Evolutionary conservation across 2,329 filamentous ascomycete species (phyloP).

Genomic region (Aspergillus carbonarius): DNA sequence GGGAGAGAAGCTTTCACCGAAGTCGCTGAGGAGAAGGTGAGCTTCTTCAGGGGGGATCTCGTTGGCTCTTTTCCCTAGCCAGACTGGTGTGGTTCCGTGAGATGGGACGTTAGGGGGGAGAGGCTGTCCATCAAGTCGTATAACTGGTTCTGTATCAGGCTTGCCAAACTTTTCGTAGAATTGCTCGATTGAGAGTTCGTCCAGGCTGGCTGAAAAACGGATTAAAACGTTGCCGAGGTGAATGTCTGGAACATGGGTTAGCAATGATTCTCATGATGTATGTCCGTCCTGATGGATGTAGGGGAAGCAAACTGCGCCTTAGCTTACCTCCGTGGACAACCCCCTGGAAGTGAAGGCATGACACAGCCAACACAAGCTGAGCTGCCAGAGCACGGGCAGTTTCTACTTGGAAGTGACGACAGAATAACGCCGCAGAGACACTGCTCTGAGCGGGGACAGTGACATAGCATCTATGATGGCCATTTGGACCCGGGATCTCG

Average conservation of each 20-base stretch:
- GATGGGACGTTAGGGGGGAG: slow-evolving; percentile 20
- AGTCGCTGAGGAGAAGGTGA: not conserved
- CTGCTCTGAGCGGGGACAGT: not conserved
- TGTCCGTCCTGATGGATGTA: not conserved
- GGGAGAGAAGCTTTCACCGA: not conserved
- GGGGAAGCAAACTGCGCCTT: not conserved
- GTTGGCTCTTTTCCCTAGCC: not conserved
- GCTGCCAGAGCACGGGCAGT: slow-evolving; percentile 17
- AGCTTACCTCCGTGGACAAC: slow-evolving; percentile 25
- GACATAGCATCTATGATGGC: not conserved
- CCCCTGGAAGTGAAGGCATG: slow-evolving; percentile 22
- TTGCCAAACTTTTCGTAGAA: slow-evolving; percentile 16
- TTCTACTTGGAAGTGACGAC: not conserved
- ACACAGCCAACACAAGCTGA: slow-evolving; percentile 21
- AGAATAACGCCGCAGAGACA: not conserved
- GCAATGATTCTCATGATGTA: not conserved
- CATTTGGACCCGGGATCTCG: not conserved
- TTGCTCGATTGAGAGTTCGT: slow-evolving; percentile 17
- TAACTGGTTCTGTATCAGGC: slow-evolving; percentile 17
- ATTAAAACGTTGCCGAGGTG: slow-evolving; percentile 25
- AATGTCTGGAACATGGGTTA: slow-evolving; percentile 14
- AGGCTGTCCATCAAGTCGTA: slow-evolving; percentile 14
- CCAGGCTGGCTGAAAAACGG: slow-evolving; percentile 15
- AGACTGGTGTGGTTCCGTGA: not conserved
- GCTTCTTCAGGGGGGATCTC: not conserved